Base-by-base conservation (phyloP, 192 early-diverging fungal species). In the Linnemannia elongata region DNA sequence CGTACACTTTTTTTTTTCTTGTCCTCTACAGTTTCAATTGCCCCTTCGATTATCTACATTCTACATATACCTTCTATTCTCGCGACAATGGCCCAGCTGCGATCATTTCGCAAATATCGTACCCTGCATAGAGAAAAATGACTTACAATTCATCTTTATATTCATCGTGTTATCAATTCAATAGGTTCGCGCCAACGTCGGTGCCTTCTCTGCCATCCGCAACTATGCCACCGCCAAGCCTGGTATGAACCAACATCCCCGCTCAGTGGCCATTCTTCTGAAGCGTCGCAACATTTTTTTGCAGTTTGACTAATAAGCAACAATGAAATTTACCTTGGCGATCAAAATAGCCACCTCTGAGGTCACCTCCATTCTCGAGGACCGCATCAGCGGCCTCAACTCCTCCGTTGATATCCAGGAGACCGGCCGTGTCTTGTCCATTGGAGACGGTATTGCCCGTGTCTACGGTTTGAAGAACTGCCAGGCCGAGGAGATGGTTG, bases 391-490 rank as follows among this genome's bases (percentile, higher is more conserved):
- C 73, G 97, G 98, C 77, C 92, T 95, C 76, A 91, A 91, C 92
- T 89, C 92, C 80, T 92, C 94, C 82, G 94, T 95, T 87, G 97
- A 99, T 88, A 94, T 99, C 81, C 95, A 97, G 89, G 98, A 99
- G 92, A 99, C 98, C 69, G 99, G 99, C 77, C 96, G 98, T 89
- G 98, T 99, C 76, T 93, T 99, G 88, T 99, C 98, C 89, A 98
- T 99, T 88, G 98, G 98, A 96, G 98, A 99, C 91, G 98, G 98
- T 98, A 99, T 99, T 93, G 98, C 98, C 80, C 98, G 98, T 95
- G 97, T 99, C 77, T 98, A 98, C 82, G 98, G 98, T 75, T 93
- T 99, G 91, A 98, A 97, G 94, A 99, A 99, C 91, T 93, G 94
- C 81, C 97, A 99, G 93, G 97, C 98, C 87, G 98, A 99, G 91